phyloP scores from a whole-genome alignment of 2,329 filamentous ascomycete species.

The Diaporthe vaccinii region DNA sequence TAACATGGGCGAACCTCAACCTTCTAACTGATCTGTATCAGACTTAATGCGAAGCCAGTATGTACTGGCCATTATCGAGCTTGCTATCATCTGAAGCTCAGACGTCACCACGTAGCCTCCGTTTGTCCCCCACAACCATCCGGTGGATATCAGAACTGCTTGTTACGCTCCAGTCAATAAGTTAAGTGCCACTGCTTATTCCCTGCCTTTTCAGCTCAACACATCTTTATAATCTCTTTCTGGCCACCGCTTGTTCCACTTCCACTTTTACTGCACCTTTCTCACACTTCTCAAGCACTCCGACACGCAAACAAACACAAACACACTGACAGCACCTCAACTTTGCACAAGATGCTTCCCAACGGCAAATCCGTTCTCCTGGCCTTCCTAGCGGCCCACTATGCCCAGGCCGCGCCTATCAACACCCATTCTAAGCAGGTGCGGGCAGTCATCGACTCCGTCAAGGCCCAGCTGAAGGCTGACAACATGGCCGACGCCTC shows the following conservation, averaged over 20 bases:
- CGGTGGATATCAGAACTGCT: neutral
- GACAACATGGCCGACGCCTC: neutral
- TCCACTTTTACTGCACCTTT: neutral
- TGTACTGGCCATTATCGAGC: neutral
- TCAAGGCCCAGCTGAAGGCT: neutral
- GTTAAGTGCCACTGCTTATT: no score
- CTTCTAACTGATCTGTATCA: no score
- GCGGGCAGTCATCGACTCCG: neutral
- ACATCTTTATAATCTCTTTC: neutral
- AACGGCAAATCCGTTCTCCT: neutral
- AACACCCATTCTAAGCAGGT: neutral
- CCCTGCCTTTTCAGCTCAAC: no score
- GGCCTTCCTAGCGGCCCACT: neutral
- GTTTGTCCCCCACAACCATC: neutral
- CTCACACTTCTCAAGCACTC: no score
- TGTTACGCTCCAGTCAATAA: no score
- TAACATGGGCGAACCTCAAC: neutral
- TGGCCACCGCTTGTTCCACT: neutral
- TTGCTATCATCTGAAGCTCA: neutral
- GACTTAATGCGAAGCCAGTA: neutral
- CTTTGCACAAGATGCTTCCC: neutral
- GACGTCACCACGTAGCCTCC: fast-evolving
- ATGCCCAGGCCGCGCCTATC: neutral
- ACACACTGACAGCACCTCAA: neutral
- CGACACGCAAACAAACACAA: neutral